These are phyloP conservation scores for Paraphysoderma sedebokerense DNA, from an alignment of 371 early-diverging fungal species.

Conservation along the genomic window DNA sequence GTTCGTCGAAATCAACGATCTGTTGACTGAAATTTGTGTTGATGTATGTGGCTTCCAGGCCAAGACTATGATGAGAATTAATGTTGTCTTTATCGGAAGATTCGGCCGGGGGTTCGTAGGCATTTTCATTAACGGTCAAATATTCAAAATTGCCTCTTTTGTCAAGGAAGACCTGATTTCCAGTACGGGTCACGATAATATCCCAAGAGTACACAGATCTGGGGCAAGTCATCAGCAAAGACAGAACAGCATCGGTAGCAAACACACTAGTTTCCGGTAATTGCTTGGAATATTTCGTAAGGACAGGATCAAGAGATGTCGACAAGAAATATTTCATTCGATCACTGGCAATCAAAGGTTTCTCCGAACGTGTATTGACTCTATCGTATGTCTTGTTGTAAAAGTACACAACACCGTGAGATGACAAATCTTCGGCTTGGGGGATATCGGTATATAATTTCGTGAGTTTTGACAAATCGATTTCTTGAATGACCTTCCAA, in stretches of 20 bases:
- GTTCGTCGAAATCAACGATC: conserved; percentile 51
- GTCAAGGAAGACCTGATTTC: conserved; percentile 74
- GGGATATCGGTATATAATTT: conserved; percentile 65
- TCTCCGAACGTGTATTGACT: conserved; percentile 59
- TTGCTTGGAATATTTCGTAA: conserved; percentile 24
- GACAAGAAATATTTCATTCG: conserved; percentile 28
- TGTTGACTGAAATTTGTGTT: conserved; percentile 75
- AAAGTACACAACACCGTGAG: conserved; percentile 47
- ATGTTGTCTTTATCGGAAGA: conserved; percentile 62
- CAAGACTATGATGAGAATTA: conserved; percentile 72
- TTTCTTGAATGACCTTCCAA: conserved; percentile 88
- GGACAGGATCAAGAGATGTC: conserved; percentile 54
- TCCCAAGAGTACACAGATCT: conserved; percentile 93
- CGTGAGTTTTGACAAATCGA: conserved; percentile 72
- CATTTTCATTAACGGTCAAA: conserved; percentile 89
- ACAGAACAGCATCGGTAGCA: conserved; percentile 77
- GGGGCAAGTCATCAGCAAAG: conserved; percentile 81
- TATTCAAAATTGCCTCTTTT: conserved; percentile 63
- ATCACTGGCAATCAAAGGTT: conserved; percentile 47
- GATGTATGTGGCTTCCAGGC: conserved; percentile 69
- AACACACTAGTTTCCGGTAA: conserved; percentile 55
- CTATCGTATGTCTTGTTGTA: conserved; percentile 81
- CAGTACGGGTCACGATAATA: conserved; percentile 72
- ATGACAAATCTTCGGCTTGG: conserved; percentile 20
- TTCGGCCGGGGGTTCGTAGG: conserved; percentile 78